Percentiles rank a stretch among this genome's conserved stretches.
Evolutionary conservation across 1,284 basidiomycete genomes (phyloP).

Genomic region (Sutorius eximius): DNA sequence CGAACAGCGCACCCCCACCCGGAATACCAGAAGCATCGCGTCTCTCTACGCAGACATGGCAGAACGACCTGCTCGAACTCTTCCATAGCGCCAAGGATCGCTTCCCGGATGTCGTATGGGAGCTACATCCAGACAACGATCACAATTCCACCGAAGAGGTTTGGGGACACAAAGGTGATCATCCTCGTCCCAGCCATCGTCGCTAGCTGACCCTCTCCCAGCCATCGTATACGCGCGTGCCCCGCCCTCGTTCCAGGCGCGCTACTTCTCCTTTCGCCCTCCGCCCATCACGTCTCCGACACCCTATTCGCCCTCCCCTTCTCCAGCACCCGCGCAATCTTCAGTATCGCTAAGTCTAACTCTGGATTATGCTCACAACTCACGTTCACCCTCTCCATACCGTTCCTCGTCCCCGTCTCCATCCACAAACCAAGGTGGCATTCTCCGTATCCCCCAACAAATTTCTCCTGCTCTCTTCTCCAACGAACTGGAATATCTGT

Average conservation of each 20-base stretch:
- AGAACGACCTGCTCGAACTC: slow-evolving; percentile 70
- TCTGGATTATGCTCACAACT: slow-evolving; percentile 45
- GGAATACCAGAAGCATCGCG: slow-evolving; percentile 60
- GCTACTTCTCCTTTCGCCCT: slow-evolving; percentile 77
- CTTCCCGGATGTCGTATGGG: slow-evolving; percentile 94
- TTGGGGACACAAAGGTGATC: slow-evolving; percentile 87
- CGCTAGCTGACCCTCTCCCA: slow-evolving; percentile 34
- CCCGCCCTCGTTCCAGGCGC: slow-evolving; percentile 79
- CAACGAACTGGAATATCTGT: slow-evolving; percentile 88
- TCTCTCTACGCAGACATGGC: slow-evolving; percentile 70
- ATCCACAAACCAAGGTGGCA: slow-evolving; percentile 38
- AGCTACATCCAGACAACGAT: slow-evolving; percentile 57
- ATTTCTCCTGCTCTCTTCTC: slow-evolving; percentile 77
- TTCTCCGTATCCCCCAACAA: slow-evolving; percentile 60
- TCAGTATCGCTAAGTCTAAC: slow-evolving; percentile 58
- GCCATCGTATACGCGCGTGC: slow-evolving; percentile 94
- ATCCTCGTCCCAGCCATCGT: background rate
- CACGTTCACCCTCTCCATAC: slow-evolving; percentile 59
- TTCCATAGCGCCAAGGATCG: slow-evolving; percentile 80
- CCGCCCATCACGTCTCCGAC: slow-evolving; percentile 52
- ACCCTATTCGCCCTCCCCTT: slow-evolving; percentile 59
- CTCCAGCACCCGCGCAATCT: slow-evolving; percentile 55
- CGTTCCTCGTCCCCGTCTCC: slow-evolving; percentile 47
- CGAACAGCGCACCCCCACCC: slow-evolving; percentile 43
- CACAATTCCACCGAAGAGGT: slow-evolving; percentile 58